Base-by-base conservation (phyloP, 192 early-diverging fungal genomes). In the Podila horticola region DNA sequence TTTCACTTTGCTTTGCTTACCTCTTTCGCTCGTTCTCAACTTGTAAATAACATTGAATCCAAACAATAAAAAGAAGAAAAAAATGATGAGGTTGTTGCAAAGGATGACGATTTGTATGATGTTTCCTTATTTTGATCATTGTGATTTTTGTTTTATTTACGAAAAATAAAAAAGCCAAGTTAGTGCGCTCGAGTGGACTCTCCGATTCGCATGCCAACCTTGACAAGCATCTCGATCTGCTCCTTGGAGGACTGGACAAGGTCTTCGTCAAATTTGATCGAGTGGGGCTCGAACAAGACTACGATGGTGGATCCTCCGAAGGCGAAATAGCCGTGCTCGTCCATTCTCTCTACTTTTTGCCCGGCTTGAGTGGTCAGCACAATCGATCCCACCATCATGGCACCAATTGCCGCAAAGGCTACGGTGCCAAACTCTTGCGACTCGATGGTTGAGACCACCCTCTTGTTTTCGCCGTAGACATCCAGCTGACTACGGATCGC, bases 331-430 rank as follows among this genome's bases (percentile, higher is more conserved):
- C 94, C 94, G 55, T 91, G 86, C 74, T 95, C 94, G 70, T 96
- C 94, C 75, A 79, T 86, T 50, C 95, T 71, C 65, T 86, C 79
- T 5, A 91, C 84, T 3, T 72, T 26, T 33, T 76, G 63, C n/a
- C 62, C 69, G 17, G 22, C 69, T 36, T 87, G 34, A 12, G 83
- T 85, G 2, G 93, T 94, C 31, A 91, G 58, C 10, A 90, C 72
- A 50, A 94, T 93, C 13, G 91, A 92, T 15, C 95, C 95, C 4
- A 96, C 94, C 91, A 96, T 89, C 93, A 96, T 94, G 28, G 94
- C 93, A 17, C 95, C 95, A 65, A 96, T 90, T 61, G 85, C 82
- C 0, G 92, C 88, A 83, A 87, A 87, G 0, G 92, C 90, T 4
- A 96, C 89, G 11, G 82, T 87, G 9, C 95, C 95, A 82, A 93